These are phyloP conservation scores for Geotrichum restrictum DNA, from an alignment of 1,139 yeast genomes.

Conservation along the genomic window DNA sequence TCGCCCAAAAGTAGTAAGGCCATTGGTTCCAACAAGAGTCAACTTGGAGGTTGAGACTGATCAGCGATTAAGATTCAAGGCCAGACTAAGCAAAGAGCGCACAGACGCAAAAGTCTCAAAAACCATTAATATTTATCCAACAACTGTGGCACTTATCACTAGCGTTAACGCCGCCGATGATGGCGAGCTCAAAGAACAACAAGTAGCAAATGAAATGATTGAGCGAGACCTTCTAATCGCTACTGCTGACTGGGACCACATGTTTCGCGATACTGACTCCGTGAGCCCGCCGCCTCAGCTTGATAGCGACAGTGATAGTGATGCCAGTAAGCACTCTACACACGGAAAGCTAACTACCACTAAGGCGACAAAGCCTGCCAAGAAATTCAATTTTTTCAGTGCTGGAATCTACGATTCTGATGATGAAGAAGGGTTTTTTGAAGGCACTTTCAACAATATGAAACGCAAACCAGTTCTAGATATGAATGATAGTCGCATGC, in stretches of 20 bases:
- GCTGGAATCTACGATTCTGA: conserved; percentile 43
- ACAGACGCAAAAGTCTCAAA: not conserved
- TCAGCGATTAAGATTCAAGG: conserved; percentile 32
- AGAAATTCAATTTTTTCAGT: conserved; percentile 31
- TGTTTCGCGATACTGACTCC: conserved; percentile 43
- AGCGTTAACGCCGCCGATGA: not conserved
- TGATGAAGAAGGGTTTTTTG: conserved; percentile 74
- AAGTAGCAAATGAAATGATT: conserved; percentile 23
- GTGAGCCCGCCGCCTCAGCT: conserved; percentile 13
- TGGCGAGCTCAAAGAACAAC: conserved; percentile 1
- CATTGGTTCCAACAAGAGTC: conserved; percentile 54
- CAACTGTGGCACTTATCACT: not conserved
- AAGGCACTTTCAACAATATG: conserved; percentile 54
- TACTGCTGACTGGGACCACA: conserved; percentile 76
- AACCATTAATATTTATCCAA: not conserved
- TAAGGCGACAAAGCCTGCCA: conserved; percentile 12
- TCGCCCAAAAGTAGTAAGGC: conserved; percentile 51
- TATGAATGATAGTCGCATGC: conserved; percentile 78
- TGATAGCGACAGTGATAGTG: conserved; percentile 22
- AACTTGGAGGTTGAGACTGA: conserved; percentile 44
- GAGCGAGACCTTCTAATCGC: conserved; percentile 64
- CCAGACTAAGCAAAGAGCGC: conserved; percentile 6
- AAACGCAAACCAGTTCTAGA: conserved; percentile 55
- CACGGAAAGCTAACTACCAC: not conserved
- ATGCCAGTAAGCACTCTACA: not conserved